phyloP scores from a whole-genome alignment of 352 stramenopile species.

The Pythium apleroticum region DNA sequence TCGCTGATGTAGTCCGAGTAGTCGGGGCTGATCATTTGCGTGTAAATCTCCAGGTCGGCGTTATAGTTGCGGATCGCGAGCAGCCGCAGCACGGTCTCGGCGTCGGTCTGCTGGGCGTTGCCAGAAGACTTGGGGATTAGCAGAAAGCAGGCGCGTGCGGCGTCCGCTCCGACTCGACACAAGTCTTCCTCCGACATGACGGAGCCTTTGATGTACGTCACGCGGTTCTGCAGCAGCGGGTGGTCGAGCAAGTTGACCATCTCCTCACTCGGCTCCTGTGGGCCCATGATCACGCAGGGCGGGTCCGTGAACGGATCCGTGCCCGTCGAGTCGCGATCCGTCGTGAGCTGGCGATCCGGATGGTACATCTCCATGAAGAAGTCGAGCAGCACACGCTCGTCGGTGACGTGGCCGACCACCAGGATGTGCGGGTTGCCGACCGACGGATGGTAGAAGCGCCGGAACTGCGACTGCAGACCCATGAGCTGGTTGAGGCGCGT shows the following conservation, averaged over 20 bases:
- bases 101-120: slow-evolving; percentile 43
- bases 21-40: slow-evolving; percentile 54
- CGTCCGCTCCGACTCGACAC: slow-evolving; percentile 53
- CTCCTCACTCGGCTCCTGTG: slow-evolving; percentile 48
- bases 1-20: slow-evolving; percentile 62
- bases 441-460: slow-evolving; percentile 49
- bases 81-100: slow-evolving; percentile 55
- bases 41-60: slow-evolving; percentile 54
- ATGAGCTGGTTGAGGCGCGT: slow-evolving; percentile 55
- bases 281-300: slow-evolving; percentile 55
- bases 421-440: slow-evolving; percentile 58
- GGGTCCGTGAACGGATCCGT: slow-evolving; percentile 40
- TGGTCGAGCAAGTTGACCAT: slow-evolving; percentile 59
- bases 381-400: slow-evolving; percentile 49
- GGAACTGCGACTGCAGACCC: slow-evolving; percentile 64
- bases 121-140: slow-evolving; percentile 47
- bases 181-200: slow-evolving; percentile 69
- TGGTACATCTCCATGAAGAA: slow-evolving; percentile 73
- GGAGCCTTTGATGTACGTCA: slow-evolving; percentile 66
- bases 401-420: slow-evolving; percentile 52
- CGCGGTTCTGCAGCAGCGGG: slow-evolving; percentile 54
- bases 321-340: not conserved
- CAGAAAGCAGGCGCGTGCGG: slow-evolving; percentile 55
- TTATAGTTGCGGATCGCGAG: slow-evolving; percentile 69
- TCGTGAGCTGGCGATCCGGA: slow-evolving; percentile 39